Conservation (phyloP, 345 rosid genomes). For the Excoecaria agallocha region DNA sequence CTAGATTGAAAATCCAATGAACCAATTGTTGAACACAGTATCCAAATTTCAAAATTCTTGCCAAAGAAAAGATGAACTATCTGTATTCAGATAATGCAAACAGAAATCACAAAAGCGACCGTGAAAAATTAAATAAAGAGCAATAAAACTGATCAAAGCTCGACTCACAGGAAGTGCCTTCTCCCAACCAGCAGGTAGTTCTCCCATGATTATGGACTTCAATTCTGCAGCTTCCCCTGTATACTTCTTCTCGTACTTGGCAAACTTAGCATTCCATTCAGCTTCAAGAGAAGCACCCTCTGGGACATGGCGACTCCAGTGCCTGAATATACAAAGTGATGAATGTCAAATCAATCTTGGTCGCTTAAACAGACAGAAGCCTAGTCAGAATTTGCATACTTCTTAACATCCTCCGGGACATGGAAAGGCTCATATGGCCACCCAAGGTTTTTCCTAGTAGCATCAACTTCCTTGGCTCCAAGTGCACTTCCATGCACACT, state of each 20-base stretch:
- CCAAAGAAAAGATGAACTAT: neutral
- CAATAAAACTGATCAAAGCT: slow-evolving; percentile 6
- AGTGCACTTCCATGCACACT: slow-evolving; percentile 97
- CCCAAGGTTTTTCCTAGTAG: slow-evolving; percentile 94
- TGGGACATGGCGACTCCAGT: slow-evolving; percentile 87
- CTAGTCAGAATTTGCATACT: slow-evolving; percentile 39
- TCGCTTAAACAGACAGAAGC: neutral
- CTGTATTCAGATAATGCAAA: neutral
- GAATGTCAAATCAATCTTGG: slow-evolving; percentile 12
- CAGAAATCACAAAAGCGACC: neutral
- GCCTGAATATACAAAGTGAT: slow-evolving; percentile 43
- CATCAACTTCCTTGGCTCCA: slow-evolving; percentile 98
- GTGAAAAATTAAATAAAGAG: neutral
- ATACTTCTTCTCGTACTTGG: slow-evolving; percentile 87
- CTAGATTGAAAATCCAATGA: neutral
- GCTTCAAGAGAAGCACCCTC: slow-evolving; percentile 76
- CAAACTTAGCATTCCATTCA: slow-evolving; percentile 84
- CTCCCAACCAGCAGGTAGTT: slow-evolving; percentile 89
- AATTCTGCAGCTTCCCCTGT: slow-evolving; percentile 88
- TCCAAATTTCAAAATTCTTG: neutral
- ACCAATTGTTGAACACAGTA: neutral
- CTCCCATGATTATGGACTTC: slow-evolving; percentile 72
- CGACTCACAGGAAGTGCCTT: slow-evolving; percentile 83
- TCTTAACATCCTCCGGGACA: slow-evolving; percentile 90
- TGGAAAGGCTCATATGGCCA: slow-evolving; percentile 95